A percentile compares a stretch with the other conserved stretches of the same genome.
Conservation (phyloP, 192 early-diverging fungal genomes). For the Backusella psychrophila region DNA sequence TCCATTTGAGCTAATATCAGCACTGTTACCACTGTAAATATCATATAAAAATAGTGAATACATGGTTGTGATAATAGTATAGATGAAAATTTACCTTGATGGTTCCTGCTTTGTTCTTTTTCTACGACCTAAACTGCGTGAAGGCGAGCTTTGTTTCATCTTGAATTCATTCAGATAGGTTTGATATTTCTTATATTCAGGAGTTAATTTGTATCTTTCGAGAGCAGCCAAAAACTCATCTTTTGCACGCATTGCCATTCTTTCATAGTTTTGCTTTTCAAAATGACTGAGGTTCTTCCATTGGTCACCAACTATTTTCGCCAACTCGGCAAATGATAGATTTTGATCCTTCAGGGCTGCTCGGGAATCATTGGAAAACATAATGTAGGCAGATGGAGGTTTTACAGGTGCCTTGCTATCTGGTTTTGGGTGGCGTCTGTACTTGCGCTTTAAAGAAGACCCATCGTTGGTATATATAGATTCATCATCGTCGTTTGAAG, state of each 20-base stretch:
- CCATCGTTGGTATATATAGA: background rate
- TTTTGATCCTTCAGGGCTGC: slow-evolving; percentile 31
- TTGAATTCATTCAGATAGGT: slow-evolving; percentile 38
- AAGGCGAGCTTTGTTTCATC: slow-evolving; percentile 22
- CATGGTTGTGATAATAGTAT: background rate
- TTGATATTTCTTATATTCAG: slow-evolving; percentile 33
- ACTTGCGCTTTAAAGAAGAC: slow-evolving; percentile 31
- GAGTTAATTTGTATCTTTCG: slow-evolving; percentile 25
- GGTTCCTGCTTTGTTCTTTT: slow-evolving; percentile 17
- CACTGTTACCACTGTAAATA: slow-evolving; percentile 26
- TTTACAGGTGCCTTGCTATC: slow-evolving; percentile 44
- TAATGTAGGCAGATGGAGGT: slow-evolving; percentile 45
- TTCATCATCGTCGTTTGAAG: slow-evolving; percentile 19
- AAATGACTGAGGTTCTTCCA: slow-evolving; percentile 35
- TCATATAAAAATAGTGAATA: background rate
- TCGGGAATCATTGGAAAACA: slow-evolving; percentile 43
- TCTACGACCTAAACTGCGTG: slow-evolving; percentile 7
- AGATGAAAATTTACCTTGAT: background rate
- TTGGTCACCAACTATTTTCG: slow-evolving; percentile 43
- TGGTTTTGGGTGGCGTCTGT: slow-evolving; percentile 42
- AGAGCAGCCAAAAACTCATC: slow-evolving; percentile 31
- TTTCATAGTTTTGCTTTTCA: slow-evolving; percentile 36
- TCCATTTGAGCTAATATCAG: slow-evolving; percentile 29
- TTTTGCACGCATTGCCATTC: slow-evolving; percentile 33
- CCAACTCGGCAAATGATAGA: slow-evolving; percentile 37